Evolutionary conservation across 73 alveolate genomes (phyloP), one percentile per base, ranked within the genome.

Genomic region (Paramecium bursaria): DNA sequence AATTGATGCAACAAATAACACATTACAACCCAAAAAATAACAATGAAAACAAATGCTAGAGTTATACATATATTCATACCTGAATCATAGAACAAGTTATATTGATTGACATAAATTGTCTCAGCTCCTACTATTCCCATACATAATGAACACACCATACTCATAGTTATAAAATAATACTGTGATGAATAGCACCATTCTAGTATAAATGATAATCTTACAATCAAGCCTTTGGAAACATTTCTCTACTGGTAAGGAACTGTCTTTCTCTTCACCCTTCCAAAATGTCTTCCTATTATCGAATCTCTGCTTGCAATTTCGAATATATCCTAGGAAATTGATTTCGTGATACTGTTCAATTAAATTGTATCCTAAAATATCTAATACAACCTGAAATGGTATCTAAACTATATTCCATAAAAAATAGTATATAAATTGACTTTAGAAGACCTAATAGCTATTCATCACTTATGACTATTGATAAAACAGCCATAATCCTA

Each of bases 361-460:
- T 9, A 79, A 44, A 79, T 79, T 61, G 14, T 79, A 79, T 11
- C 76, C 51, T 25, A 79, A 61, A 0, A 61, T 54, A 54, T 79
- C 89, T n/a, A 79, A 53, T 14, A 73, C 49, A 33, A 79, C 23
- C 25, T 73, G 9, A 54, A 79, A 79, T 11, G 89, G 89, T 17
- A 79, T 50, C 22, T 53, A 44, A 6, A 79, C 54, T 0, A 79
- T 42, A 3, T 80, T 27, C 82, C 82, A 67, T 39, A 67, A 19
- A 42, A 67, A 67, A 35, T 67, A 67, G 44, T 67, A 67, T 1
- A 67, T 67, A 21, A 67, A 67, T 67, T 67, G 39, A 35, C 60
- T 33, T 44, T 67, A 15, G 10, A 39, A 39, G 10, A 67, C 44
- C 25, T 67, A 4, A 67, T 67, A 67, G 44, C 33, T 47, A 21